Evolutionary conservation across 2,329 filamentous ascomycete genomes (phyloP).

Genomic region (Fusarium devonianum): DNA sequence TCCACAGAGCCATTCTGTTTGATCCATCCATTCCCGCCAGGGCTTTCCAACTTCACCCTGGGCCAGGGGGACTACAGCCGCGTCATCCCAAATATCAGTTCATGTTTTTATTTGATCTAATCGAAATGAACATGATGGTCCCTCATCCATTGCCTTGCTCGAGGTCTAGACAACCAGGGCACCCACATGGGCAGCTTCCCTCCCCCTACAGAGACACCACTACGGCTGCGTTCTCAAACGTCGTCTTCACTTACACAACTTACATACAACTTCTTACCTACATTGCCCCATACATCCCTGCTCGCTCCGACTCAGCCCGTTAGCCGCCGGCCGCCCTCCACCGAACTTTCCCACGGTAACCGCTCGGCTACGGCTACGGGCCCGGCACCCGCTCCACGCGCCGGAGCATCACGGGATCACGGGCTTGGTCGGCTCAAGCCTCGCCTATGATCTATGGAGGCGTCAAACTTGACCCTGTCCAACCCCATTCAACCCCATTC

Average conservation of each 20-base stretch:
- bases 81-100: constrained; percentile 21
- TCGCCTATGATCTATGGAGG: constrained; percentile 32
- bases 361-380: constrained; percentile 39
- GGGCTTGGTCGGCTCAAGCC: constrained; percentile 39
- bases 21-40: constrained; percentile 28
- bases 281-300: constrained; percentile 32
- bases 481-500: constrained; percentile 19
- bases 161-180: constrained; percentile 2
- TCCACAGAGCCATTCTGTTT: constrained; percentile 12
- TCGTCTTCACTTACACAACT: constrained; percentile 22
- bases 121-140: constrained; percentile 1
- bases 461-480: constrained; percentile 28
- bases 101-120: constrained; percentile 22
- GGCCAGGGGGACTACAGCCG: constrained; percentile 2
- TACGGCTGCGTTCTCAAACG: neutral
- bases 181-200: constrained; percentile 7
- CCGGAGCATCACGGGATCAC: constrained; percentile 44
- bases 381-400: constrained; percentile 38
- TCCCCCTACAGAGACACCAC: constrained; percentile 16
- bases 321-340: constrained; percentile 24
- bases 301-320: constrained; percentile 38
- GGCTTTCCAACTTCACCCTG: constrained; percentile 25
- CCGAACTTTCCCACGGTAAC: constrained; percentile 31
- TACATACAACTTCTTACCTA: constrained; percentile 13
- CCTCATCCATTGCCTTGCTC: constrained; percentile 2